Base-by-base conservation (phyloP, 2,329 filamentous ascomycete genomes). In the Fusarium penzigii region DNA sequence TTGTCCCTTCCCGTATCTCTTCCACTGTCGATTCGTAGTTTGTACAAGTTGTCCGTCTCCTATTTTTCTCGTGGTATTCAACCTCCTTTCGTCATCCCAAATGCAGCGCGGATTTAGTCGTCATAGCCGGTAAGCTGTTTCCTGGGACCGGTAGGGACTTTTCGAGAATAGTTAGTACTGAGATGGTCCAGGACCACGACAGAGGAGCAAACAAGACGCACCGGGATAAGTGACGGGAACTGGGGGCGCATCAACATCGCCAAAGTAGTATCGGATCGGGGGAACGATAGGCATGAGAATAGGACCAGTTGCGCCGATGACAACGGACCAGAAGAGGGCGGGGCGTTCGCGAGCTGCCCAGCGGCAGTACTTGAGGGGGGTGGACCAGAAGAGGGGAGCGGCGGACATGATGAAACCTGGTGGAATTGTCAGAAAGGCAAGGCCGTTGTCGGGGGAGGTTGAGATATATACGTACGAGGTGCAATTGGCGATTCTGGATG, bases 151-250 rank as follows among this genome's bases (percentile, higher is more conserved):
- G 75, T 62, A 13, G 84, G 84, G 48, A 86, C 83, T 86, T 58
- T 25, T 25, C 20, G 20, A 7, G 29, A 12, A 38, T 25, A 41
- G 17, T 57, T 49, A 42, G 44, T 42, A 48, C 20, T 38, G n/a
- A 45, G 16, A 10, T 25, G n/a, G 17, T 40, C 20, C 17, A 12
- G 6, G 17, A 5, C 6, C 32, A 39, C 5, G 29, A 5, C 29
- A 3, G 10, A 1, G 10, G 1, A 14, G 9, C 3, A 1, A 6
- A 16, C 5, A 11, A 10, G 49, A 83, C 90, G 72, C 83, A 97
- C 93, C 84, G 55, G 94, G 94, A 79, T 97, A 99, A 70, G 92
- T 95, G 72, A 92, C 76, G 32, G 94, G 94, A 59, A 97, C 86
- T 51, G 79, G 83, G 58, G 83, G 77, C 58, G 88, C 82, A 64